Conservation (phyloP, 129 eudicot species). For the Ambrosia trifida region DNA sequence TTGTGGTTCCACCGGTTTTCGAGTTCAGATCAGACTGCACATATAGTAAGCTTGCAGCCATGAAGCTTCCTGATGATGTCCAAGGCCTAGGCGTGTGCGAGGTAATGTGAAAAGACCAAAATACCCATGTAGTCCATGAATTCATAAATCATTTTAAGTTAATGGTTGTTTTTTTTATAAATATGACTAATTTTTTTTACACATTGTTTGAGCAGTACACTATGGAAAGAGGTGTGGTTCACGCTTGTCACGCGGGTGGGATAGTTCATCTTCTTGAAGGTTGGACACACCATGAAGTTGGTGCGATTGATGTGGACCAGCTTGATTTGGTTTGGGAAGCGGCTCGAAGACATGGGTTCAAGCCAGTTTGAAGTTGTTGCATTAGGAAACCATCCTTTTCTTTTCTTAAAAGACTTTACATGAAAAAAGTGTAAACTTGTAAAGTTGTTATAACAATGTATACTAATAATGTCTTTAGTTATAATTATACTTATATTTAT, state of each 20-base stretch:
- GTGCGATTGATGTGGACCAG: slow-evolving; percentile 72
- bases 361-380: slow-evolving; percentile 38
- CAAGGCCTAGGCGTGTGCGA: slow-evolving; percentile 79
- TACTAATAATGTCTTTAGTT: neutral
- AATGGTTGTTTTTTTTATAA: neutral
- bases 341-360: slow-evolving; percentile 73
- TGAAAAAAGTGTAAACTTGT: slow-evolving; percentile 13
- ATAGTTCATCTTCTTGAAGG: slow-evolving; percentile 90
- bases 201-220: slow-evolving; percentile 54
- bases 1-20: slow-evolving; percentile 88
- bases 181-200: neutral
- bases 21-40: slow-evolving; percentile 82
- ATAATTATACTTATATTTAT: too few species aligned
- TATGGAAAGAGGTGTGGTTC: slow-evolving; percentile 87
- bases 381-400: neutral
- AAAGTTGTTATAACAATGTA: neutral
- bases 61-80: slow-evolving; percentile 81
- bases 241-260: slow-evolving; percentile 98
- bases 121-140: too few species aligned
- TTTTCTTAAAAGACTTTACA: neutral
- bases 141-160: too few species aligned
- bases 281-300: slow-evolving; percentile 92
- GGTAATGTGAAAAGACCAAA: slow-evolving; percentile 46
- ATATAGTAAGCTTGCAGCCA: slow-evolving; percentile 88
- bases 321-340: slow-evolving; percentile 87